Conservation (phyloP, 805 yeast species). For the Suhomyces xylopsoci region DNA sequence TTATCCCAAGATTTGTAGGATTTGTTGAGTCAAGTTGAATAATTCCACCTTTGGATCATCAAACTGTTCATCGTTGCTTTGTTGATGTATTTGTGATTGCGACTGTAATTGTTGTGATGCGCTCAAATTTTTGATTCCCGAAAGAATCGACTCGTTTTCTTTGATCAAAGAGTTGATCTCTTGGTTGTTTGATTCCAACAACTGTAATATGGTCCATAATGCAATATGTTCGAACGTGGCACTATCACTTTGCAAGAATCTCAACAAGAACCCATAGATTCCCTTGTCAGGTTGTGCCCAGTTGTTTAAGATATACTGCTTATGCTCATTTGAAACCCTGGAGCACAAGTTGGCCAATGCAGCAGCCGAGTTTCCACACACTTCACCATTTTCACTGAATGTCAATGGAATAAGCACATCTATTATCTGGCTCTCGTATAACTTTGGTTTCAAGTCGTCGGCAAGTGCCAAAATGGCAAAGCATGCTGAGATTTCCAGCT, state of each 20-base stretch:
- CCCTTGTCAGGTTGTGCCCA: constrained; percentile 86
- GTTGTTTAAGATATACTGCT: constrained; percentile 63
- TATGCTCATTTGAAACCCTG: constrained; percentile 74
- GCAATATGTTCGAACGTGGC: constrained; percentile 98
- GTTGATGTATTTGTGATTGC: constrained; percentile 19
- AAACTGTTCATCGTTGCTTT: constrained; percentile 28
- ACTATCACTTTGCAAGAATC: constrained; percentile 79
- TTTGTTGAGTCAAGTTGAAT: constrained; percentile 65
- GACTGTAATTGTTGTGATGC: constrained; percentile 36
- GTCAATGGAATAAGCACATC: constrained; percentile 92
- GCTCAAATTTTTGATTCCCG: constrained; percentile 50
- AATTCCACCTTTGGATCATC: constrained; percentile 66
- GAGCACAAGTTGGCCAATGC: constrained; percentile 95
- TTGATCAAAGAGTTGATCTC: constrained; percentile 57
- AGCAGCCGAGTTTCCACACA: constrained; percentile 97
- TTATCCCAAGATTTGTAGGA: constrained; percentile 50
- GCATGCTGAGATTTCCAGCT: constrained; percentile 94
- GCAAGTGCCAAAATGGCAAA: constrained; percentile 95
- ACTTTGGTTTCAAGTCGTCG: constrained; percentile 84
- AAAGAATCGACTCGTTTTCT: constrained; percentile 50
- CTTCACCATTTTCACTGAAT: constrained; percentile 82
- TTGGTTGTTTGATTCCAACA: constrained; percentile 79
- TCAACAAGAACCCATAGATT: constrained; percentile 73
- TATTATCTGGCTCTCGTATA: constrained; percentile 78
- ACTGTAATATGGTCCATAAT: constrained; percentile 91